Base-by-base conservation (phyloP, 495 filamentous ascomycete genomes). In the Penicillium paxilli region DNA sequence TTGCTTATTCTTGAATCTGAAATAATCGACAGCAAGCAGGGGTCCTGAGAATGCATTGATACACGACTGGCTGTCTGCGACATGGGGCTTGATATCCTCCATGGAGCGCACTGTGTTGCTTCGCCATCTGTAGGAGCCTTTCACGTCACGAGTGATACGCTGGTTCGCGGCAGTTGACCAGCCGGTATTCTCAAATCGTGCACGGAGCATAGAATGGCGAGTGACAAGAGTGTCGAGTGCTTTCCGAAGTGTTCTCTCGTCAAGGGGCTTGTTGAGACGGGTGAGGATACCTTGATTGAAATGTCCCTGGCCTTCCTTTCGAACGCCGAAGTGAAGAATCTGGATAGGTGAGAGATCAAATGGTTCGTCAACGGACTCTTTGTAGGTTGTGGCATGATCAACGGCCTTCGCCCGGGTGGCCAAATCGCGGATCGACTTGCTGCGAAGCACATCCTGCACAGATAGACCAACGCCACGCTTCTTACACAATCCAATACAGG, bases 321-420 rank as follows among this genome's bases (percentile, higher is more conserved):
- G 70, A 21, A 76, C 63, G 32, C 85, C 75, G 53, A 89, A 90
- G 63, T 88, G 89, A n/a, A 90, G 67, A 20, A 78, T 73, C 60
- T 91, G 87, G 66, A 91, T 89, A 0, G 88, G 88, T 0, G 87
- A 84, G 5, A 91, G 75, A 5, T 79, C 77, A 57, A 90, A 91
- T 25, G 68, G 67, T 44, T 81, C 75, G 20, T 75, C 68, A 3
- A 73, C 51, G 14, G 57, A 51, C 51, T 81, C 77, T 23, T 72
- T 51, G 38, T 78, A 71, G 8, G 63, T 62, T 6, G 64, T 62
- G 10, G 53, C 49, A 24, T 64, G 60, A 5, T 59, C 52, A 37
- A 75, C 65, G 10, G 62, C 47, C 22, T 67, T 67, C 5, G 68
- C 68, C 5, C 63, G 64, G 1, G 62, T 59, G 1, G 76, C 73